Base-by-base conservation (phyloP, 208 protist genomes). In the Trypanosoma mega region DNA sequence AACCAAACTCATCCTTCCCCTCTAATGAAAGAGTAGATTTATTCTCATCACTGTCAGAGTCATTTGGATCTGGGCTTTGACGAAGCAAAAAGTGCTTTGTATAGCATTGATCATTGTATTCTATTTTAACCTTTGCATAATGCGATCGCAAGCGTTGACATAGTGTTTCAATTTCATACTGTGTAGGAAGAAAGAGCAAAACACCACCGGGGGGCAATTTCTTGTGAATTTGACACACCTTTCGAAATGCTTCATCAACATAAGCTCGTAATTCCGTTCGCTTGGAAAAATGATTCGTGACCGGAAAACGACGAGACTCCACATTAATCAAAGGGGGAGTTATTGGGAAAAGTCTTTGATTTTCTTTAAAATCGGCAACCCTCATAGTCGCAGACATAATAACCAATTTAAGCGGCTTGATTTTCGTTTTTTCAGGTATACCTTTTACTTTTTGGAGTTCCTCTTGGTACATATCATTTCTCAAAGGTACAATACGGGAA, bases 101-200 rank as follows among this genome's bases (percentile, higher is more conserved):
- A 74, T 91, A 96, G 37, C 66, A 64, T n/a, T 68, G 59, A 36
- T 92, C 87, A 68, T 89, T 87, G 63, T 96, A 96, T 57, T 93
- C 84, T 61, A 94, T 89, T 51, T 74, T 75, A 2, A 79, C 94
- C 36, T 86, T 83, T 12, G 68, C 55, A 68, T 96, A 98, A 56
- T 91, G 63, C n/a, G 65, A 27, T 34, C 87, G 80, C 18, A 99
- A 73, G 14, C 84, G 87, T 0, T 63, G 41, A 66, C 92, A 97
- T 8, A 98, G 48, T 9, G 82, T 60, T 54, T 98, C 83, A 62
- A 99, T 98, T 65, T 99, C 98, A 24, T 88, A 49, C 67, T 98
- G 94, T 8, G 98, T 98, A 26, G 96, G 97, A 36, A 99, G 65
- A 70, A 99, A 99, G 6, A 99, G 84, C 2, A 99, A 89, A 41